Base-by-base conservation (phyloP, 169 alveolate genomes). In the Cryptosporidium andersoni region DNA sequence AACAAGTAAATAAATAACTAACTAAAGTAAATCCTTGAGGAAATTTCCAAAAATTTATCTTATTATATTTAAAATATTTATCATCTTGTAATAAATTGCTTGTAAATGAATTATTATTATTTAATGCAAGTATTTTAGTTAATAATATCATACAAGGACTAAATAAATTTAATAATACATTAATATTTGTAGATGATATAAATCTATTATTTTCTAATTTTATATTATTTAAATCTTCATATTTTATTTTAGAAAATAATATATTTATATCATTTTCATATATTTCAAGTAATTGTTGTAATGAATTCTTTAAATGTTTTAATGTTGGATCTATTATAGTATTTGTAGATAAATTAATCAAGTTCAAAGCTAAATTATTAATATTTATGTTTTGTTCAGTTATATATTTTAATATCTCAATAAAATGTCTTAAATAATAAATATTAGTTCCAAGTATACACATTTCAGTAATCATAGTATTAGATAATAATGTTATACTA, bases 391-490 rank as follows among this genome's bases (percentile, higher is more conserved):
- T 67, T 45, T 42, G 39, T 2, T 67, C 66, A 2, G 55, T 36
- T 2, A 67, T 11, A 5, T 43, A 9, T 25, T 6, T 47, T 9
- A 74, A 47, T 34, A 74, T 12, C 25, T 74, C 85, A 11, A 55
- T 42, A 1, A 74, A 58, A 37, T 68, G 55, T 25, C 62, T 74
- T 8, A 74, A 49, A 58, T 74, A 74, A 39, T 74, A 49, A 3
- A 74, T 39, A 5, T 58, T 74, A 8, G 85, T 74, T 6, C 85
- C 85, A 43, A 56, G 45, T 11, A 43, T 14, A 25, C 85, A 74
- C 4, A 74, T 55, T 8, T 7, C 39, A 6, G 58, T 55, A 34
- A 74, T 42, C 6, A 74, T 43, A 43, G 55, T 68, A 25, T 45
- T 16, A 43, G 85, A 74, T 58, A 66, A 48, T 14, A 25, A 51